Evolutionary conservation across 2,329 filamentous ascomycete genomes (phyloP).

Genomic region (Colletotrichum tanaceti): DNA sequence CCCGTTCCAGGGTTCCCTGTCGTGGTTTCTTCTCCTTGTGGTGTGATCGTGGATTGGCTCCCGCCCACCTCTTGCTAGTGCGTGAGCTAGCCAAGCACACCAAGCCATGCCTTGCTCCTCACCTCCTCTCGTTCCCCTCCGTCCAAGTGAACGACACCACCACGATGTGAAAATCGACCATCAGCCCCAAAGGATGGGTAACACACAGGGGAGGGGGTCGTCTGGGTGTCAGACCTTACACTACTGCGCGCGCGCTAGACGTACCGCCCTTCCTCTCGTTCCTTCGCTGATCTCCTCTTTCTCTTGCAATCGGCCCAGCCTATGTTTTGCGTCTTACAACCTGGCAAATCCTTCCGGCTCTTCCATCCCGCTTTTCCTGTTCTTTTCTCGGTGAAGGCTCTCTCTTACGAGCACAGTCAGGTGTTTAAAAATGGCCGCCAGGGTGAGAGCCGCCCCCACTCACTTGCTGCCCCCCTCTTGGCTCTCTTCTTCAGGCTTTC

Average conservation of each 20-base stretch:
- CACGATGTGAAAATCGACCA: slow-evolving; percentile 13
- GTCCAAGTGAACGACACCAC: not conserved
- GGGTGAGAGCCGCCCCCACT: slow-evolving; percentile 9
- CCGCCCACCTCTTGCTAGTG: slow-evolving; percentile 19
- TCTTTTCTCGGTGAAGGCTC: not conserved
- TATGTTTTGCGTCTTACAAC: slow-evolving; percentile 10
- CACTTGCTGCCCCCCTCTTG: slow-evolving; percentile 5
- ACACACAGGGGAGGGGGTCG: slow-evolving; percentile 17
- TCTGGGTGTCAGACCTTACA: slow-evolving; percentile 17
- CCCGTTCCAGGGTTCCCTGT: slow-evolving; percentile 22
- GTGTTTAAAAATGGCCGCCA: slow-evolving; percentile 33
- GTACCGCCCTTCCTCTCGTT: slow-evolving; percentile 19
- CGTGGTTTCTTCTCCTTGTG: slow-evolving; percentile 2
- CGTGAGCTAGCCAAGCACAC: slow-evolving; percentile 20
- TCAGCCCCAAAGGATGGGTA: slow-evolving; percentile 33
- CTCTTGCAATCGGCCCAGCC: slow-evolving; percentile 13
- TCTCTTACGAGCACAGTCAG: slow-evolving; percentile 24
- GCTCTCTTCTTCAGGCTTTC: slow-evolving; percentile 11
- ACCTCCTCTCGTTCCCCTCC: not conserved
- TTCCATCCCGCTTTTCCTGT: not conserved
- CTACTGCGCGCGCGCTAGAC: slow-evolving; percentile 15
- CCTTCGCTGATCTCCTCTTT: slow-evolving; percentile 18
- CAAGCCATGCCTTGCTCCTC: slow-evolving; percentile 18
- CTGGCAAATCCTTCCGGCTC: slow-evolving; percentile 14
- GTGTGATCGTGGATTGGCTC: slow-evolving; percentile 24